These are phyloP conservation scores for Cercophora sp. DNA, from an alignment of 495 filamentous ascomycete species.

Conservation along the genomic window DNA sequence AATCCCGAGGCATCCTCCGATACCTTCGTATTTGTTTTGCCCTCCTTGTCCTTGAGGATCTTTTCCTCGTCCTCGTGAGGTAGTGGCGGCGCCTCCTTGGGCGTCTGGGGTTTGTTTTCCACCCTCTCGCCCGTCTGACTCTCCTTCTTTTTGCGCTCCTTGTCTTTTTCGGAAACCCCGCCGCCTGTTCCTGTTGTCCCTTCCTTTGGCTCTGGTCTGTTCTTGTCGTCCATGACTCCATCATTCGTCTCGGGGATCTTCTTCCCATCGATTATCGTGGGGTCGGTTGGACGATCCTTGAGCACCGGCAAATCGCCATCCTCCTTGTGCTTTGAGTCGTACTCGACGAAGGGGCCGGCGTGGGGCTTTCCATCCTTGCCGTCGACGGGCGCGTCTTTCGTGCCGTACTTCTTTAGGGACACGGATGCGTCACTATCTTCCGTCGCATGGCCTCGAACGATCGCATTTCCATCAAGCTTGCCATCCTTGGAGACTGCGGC, in stretches of 20 bases:
- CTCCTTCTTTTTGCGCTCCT: conserved; percentile 59
- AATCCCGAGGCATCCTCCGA: conserved; percentile 54
- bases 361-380: conserved; percentile 96
- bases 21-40: conserved; percentile 26
- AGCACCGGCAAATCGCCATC: conserved; percentile 41
- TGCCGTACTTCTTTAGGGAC: conserved; percentile 49
- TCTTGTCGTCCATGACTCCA: conserved; percentile 86
- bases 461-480: conserved; percentile 17
- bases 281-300: conserved; percentile 45
- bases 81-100: conserved; percentile 78
- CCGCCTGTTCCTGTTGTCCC: conserved; percentile 85
- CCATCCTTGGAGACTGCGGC: conserved; percentile 23
- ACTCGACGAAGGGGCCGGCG: conserved; percentile 79
- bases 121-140: conserved; percentile 54
- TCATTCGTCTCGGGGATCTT: conserved; percentile 74
- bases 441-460: conserved; percentile 1
- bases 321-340: conserved; percentile 41
- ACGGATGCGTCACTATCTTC: conserved; percentile 16
- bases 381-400: conserved; percentile 88
- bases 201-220: conserved; percentile 66
- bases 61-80: conserved; percentile 74
- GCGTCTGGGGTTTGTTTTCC: conserved; percentile 73
- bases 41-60: conserved; percentile 40
- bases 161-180: conserved; percentile 79
- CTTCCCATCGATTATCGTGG: conserved; percentile 55